Base-by-base conservation (phyloP, 352 stramenopile genomes). In the Pythium sukuiense region DNA sequence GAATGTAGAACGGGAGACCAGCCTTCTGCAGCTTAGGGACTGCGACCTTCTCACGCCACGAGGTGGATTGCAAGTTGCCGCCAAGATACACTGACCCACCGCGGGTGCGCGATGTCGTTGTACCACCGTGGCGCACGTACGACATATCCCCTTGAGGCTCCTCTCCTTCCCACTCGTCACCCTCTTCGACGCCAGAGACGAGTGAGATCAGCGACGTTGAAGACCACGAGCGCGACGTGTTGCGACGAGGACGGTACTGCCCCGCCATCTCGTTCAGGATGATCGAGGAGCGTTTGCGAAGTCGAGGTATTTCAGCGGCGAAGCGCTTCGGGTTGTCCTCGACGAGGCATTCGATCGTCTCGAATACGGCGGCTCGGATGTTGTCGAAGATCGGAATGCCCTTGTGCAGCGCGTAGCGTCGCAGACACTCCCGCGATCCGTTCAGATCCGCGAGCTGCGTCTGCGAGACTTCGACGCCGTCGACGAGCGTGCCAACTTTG, bases 391-490 rank as follows among this genome's bases (percentile, higher is more conserved):
- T 24, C 3, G 67, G 74, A 8, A 95, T 65, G 18, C 69, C 59
- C 49, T 77, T 65, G 41, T 80, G 81, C 11, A 64, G 20, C 3
- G 88, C 87, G 4, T 95, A 67, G 9, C 89, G 77, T 7, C 83
- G 77, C 24, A 97, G 67, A 74, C 85, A 95, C 56, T 89, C 84
- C 14, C 89, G 76, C 5, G 86, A 88, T 18, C 85, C 83, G 50
- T 96, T 95, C 6, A 96, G 69, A 63, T 97, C 89, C 0, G 85
- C 86, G 12, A 95, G 59, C 59, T 97, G 86, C 16, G 76, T 76
- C 16, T 73, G 59, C n/a, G 77, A 78, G 0, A 96, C 48, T 27
- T 37, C 20, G 11, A 73, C 73, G 18, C 85, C 84, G 33, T 90
- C 85, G 26, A 95, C 65, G 4, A 70, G 32, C 0, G 76, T 75